Conservation (phyloP, 2,329 filamentous ascomycete genomes). For the Xylariomycetidae sp. region DNA sequence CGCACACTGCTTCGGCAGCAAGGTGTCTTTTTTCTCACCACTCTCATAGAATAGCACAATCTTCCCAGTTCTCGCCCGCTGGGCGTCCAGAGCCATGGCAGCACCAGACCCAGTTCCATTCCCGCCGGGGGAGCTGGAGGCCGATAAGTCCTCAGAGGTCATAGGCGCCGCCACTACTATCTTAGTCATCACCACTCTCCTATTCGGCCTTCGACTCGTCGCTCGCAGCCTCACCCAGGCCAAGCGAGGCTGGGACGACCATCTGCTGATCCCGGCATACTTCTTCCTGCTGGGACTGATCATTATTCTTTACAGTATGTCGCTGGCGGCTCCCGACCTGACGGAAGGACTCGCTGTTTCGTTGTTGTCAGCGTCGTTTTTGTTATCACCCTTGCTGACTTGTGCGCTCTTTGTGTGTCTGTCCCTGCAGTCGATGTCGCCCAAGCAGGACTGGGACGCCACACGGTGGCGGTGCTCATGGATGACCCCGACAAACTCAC, state of each 20-base stretch:
- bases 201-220: conserved; percentile 2
- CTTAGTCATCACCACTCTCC: conserved; percentile 1
- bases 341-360: not conserved
- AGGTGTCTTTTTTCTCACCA: too few relatives aligned
- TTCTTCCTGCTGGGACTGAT: not conserved
- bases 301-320: conserved; percentile 1
- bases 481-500: conserved; percentile 1
- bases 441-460: conserved; percentile 2
- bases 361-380: too few relatives aligned
- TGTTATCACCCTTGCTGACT: too few relatives aligned
- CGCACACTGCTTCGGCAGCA: too few relatives aligned
- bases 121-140: too few relatives aligned
- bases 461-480: conserved; percentile 2
- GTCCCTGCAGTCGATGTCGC: conserved; percentile 2
- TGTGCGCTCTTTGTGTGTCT: too few relatives aligned
- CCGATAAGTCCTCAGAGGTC: too few relatives aligned
- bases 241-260: conserved; percentile 4
- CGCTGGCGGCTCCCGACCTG: not conserved
- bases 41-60: too few relatives aligned
- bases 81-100: too few relatives aligned
- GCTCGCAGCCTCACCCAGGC: conserved; percentile 1
- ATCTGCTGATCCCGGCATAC: conserved; percentile 3
- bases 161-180: conserved; percentile 2
- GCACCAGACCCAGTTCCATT: too few relatives aligned
- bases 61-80: too few relatives aligned